Evolutionary conservation across 176 grass and related monocot species (phyloP).

Genomic region (Rhynchospora tenuis): DNA sequence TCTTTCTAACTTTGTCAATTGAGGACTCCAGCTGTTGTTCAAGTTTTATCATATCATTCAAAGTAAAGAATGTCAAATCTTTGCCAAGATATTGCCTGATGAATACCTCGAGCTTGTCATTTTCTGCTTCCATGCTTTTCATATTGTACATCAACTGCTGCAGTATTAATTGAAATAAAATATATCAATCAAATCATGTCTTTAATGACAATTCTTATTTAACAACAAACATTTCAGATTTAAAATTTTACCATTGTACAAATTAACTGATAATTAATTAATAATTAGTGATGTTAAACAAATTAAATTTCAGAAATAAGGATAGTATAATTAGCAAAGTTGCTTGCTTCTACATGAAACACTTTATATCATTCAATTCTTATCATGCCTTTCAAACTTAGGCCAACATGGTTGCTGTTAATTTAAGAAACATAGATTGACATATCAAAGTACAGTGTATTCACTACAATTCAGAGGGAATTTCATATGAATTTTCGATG

Average conservation of each 20-base stretch:
- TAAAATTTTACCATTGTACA: neutral
- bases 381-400: too few species aligned
- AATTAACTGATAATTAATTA: neutral
- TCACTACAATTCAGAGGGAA: too few species aligned
- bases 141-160: conserved; percentile 64
- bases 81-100: conserved; percentile 46
- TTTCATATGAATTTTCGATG: too few species aligned
- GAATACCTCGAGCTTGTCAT: conserved; percentile 43
- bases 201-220: neutral
- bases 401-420: too few species aligned
- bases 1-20: conserved; percentile 42
- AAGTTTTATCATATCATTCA: conserved; percentile 45
- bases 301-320: too few species aligned
- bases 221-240: neutral
- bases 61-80: conserved; percentile 31
- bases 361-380: too few species aligned
- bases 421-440: too few species aligned
- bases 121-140: conserved; percentile 63
- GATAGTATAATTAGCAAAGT: too few species aligned
- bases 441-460: too few species aligned
- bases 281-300: too few species aligned
- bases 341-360: too few species aligned
- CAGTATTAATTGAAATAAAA: neutral
- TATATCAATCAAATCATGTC: neutral
- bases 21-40: conserved; percentile 58